phyloP scores from a whole-genome alignment of 129 eudicot species.

The Flaveria robusta region DNA sequence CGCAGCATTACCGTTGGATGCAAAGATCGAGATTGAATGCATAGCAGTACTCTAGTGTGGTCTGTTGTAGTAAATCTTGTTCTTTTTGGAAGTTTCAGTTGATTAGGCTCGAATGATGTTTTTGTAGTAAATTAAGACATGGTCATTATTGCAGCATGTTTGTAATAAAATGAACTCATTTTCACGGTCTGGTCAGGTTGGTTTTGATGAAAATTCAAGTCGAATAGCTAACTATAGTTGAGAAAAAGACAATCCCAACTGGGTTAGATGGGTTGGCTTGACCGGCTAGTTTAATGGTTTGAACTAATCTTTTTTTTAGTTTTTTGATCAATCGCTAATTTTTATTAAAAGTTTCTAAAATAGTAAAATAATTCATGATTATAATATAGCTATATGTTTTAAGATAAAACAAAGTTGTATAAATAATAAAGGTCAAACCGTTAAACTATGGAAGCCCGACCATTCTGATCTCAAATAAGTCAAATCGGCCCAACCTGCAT shows the following conservation, averaged over 20 bases:
- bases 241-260: background rate
- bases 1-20: slow-evolving; percentile 91
- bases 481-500: too few relatives aligned
- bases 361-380: too few relatives aligned
- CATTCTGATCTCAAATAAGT: too few relatives aligned
- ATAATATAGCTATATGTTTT: too few relatives aligned
- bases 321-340: too few relatives aligned
- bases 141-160: slow-evolving; percentile 12
- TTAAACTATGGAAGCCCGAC: too few relatives aligned
- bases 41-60: slow-evolving; percentile 48
- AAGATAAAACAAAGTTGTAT: too few relatives aligned
- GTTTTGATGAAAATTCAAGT: too few relatives aligned
- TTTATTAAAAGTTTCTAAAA: too few relatives aligned
- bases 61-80: slow-evolving; percentile 19
- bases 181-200: background rate
- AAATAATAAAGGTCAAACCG: too few relatives aligned
- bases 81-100: background rate
- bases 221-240: background rate
- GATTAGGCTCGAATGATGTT: background rate
- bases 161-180: background rate
- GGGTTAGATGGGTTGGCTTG: background rate
- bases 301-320: too few relatives aligned
- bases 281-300: background rate
- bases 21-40: slow-evolving; percentile 89
- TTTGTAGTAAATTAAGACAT: slow-evolving; percentile 16